Base-by-base conservation (phyloP, 2,329 filamentous ascomycete species). In the Monosporascus sp. region DNA sequence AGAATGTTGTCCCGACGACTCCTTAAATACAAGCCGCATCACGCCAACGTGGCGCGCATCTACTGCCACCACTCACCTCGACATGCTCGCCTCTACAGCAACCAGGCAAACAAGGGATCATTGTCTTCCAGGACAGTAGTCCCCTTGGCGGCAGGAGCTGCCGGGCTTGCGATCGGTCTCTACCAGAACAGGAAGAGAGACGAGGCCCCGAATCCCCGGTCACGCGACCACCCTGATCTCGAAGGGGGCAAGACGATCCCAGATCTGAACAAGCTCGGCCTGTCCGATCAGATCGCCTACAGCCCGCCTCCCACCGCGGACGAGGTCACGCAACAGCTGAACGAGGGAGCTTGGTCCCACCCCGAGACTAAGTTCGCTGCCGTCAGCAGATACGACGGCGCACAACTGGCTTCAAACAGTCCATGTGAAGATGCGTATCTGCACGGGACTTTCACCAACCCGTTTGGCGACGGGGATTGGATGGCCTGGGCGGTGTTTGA, bases 401-500 rank as follows among this genome's bases (percentile, higher is more conserved):
- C 64, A 7, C 67, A 70, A 50, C 52, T 71, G 1, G 63, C 63
- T 34, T 69, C 66, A 19, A 70, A 69, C 56, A 62, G 56, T 51
- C 66, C 66, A 2, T 69, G 66, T 48, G 67, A 71, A 47, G 69
- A 71, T 46, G 59, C 61, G 9, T 66, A 64, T 54, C 50, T 70
- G 24, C 69, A 72, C 50, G 69, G 69, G 24, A 59, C 50, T 17
- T 68, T 70, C 59, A 55, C 64, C 22, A 61, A 50, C 48, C 64
- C 64, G 4, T 60, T 65, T 45, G 54, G 54, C 9, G 54, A 34
- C 3, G 57, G 59, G 7, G 58, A 61, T 11, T 69, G 67, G 68
- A 61, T 68, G 54, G 60, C 66, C 8, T 69, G 66, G 66, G 67
- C 63, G 5, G 63, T 71, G 22, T 71, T 71, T 43, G 69, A 71